Percentiles rank a stretch among this genome's conserved stretches.
phyloP scores from a whole-genome alignment of 2,329 filamentous ascomycete genomes.

The Pyrenochaeta sp. region DNA sequence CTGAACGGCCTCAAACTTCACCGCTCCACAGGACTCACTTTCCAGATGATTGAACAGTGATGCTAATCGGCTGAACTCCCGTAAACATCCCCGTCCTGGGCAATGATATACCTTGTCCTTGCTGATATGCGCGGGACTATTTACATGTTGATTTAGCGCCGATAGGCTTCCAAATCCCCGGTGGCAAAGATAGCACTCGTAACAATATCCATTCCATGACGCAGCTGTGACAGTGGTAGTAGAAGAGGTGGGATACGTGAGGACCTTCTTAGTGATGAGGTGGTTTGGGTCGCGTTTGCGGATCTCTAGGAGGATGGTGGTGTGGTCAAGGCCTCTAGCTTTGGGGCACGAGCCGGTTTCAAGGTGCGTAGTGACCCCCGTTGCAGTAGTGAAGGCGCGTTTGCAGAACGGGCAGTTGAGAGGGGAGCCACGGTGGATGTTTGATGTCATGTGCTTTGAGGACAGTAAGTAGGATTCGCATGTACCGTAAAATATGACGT shows the following conservation, averaged over 20 bases:
- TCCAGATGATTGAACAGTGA: slow-evolving; percentile 57
- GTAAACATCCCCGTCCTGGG: slow-evolving; percentile 50
- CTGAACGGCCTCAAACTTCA: slow-evolving; percentile 54
- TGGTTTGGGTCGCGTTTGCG: slow-evolving; percentile 58
- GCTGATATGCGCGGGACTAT: slow-evolving; percentile 62
- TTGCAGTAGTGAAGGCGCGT: slow-evolving; percentile 57
- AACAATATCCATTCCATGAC: slow-evolving; percentile 57
- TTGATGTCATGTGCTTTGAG: slow-evolving; percentile 64
- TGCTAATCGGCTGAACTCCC: slow-evolving; percentile 52
- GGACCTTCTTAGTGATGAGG: slow-evolving; percentile 61
- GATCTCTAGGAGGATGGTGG: slow-evolving; percentile 58
- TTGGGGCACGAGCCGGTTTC: slow-evolving; percentile 63
- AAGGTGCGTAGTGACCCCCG: slow-evolving; percentile 65
- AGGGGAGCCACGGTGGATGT: slow-evolving; percentile 55
- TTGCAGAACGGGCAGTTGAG: slow-evolving; percentile 67
- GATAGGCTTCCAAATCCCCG: slow-evolving; percentile 48
- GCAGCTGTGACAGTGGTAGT: slow-evolving; percentile 30
- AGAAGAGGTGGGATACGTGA: slow-evolving; percentile 43
- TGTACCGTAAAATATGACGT: not conserved
- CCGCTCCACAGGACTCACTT: slow-evolving; percentile 53
- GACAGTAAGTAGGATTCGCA: not conserved
- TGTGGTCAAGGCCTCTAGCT: slow-evolving; percentile 57
- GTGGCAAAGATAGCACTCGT: slow-evolving; percentile 64
- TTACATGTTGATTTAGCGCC: slow-evolving; percentile 62
- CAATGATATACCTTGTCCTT: slow-evolving; percentile 58